Conservation (phyloP, 2,329 filamentous ascomycete genomes). For the Plenodomus biglobosus region DNA sequence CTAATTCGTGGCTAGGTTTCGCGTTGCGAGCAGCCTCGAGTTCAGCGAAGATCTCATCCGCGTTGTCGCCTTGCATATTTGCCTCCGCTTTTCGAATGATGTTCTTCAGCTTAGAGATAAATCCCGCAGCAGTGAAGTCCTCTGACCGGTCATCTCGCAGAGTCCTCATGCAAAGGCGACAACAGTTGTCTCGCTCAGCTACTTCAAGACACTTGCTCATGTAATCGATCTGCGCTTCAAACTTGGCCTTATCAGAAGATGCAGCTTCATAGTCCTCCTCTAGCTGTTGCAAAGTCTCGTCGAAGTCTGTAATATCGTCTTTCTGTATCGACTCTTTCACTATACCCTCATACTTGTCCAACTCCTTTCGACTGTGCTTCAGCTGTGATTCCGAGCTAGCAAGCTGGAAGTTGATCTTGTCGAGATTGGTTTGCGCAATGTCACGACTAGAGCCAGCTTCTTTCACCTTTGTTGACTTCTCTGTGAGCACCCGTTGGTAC, state of each 20-base stretch:
- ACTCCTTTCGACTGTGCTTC: constrained; percentile 64
- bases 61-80: constrained; percentile 62
- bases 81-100: constrained; percentile 55
- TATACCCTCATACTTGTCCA: constrained; percentile 62
- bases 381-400: constrained; percentile 65
- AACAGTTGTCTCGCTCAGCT: constrained; percentile 69
- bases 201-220: constrained; percentile 68
- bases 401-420: constrained; percentile 74
- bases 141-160: constrained; percentile 62
- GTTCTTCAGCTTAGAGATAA: constrained; percentile 67
- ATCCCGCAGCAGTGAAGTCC: constrained; percentile 55
- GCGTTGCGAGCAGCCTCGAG: constrained; percentile 60
- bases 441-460: constrained; percentile 73
- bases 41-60: constrained; percentile 62
- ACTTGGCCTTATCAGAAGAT: constrained; percentile 68
- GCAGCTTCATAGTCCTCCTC: constrained; percentile 55
- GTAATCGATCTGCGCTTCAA: constrained; percentile 69
- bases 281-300: constrained; percentile 54
- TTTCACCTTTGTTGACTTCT: constrained; percentile 59
- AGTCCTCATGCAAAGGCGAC: constrained; percentile 71
- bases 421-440: constrained; percentile 68
- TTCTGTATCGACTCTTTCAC: constrained; percentile 57
- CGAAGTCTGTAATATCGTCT: constrained; percentile 50
- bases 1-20: constrained; percentile 69
- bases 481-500: constrained; percentile 65